Percentiles rank a stretch among this genome's conserved stretches.
phyloP scores from a whole-genome alignment of 73 alveolate genomes.

The Paramecium pentaurelia region DNA sequence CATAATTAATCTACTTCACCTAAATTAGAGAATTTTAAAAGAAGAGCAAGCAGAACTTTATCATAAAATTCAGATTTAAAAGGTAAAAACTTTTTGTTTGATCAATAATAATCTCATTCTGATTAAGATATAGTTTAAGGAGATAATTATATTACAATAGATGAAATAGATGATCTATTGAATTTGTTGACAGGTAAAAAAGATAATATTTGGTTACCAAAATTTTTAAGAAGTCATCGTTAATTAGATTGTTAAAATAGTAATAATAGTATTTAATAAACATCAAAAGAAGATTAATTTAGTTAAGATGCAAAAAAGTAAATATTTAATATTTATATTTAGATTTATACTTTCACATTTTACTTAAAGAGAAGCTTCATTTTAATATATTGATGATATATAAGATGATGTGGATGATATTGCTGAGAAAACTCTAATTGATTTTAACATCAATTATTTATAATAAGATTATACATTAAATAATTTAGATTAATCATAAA shows the following conservation, averaged over 20 bases:
- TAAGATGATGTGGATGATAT: background rate
- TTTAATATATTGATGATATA: conserved; percentile 19
- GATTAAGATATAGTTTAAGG: background rate
- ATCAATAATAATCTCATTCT: background rate
- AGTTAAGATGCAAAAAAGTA: conserved; percentile 42
- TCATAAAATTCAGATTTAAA: background rate
- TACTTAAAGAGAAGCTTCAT: conserved; percentile 33
- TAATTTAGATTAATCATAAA: background rate
- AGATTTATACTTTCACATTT: conserved; percentile 24
- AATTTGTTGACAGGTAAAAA: conserved; percentile 9
- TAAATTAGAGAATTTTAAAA: background rate
- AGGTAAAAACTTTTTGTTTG: background rate
- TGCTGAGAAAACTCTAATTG: background rate
- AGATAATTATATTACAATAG: background rate
- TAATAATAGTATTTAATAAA: background rate
- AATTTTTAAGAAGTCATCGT: conserved; percentile 4
- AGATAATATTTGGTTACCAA: background rate
- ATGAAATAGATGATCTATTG: conserved; percentile 3
- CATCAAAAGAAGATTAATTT: background rate
- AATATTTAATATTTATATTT: background rate
- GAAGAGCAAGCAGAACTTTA: background rate
- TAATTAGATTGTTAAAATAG: background rate
- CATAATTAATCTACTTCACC: background rate
- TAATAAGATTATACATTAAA: background rate
- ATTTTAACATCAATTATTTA: background rate